These are phyloP conservation scores for Ceratobasidium sp. DNA, from an alignment of 1,284 basidiomycete genomes.

Conservation along the genomic window DNA sequence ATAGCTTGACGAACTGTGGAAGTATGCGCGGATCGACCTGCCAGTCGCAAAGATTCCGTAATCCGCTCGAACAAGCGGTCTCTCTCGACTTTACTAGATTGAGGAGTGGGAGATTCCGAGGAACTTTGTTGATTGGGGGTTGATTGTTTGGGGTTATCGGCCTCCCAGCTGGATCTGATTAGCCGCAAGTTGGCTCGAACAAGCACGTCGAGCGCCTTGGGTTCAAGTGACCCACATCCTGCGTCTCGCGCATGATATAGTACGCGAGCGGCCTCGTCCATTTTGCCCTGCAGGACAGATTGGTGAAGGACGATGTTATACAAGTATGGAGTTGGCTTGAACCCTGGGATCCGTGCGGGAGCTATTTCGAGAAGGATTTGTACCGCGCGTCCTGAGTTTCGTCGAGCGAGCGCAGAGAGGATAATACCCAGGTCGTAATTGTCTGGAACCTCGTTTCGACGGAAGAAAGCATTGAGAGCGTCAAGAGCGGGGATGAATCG, in stretches of 20 bases:
- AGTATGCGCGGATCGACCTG: background rate
- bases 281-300: background rate
- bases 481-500: constrained; percentile 24
- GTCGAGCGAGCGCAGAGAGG: constrained; percentile 20
- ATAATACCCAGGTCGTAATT: constrained; percentile 30
- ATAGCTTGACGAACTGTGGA: constrained; percentile 17
- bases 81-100: background rate
- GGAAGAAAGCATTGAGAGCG: constrained; percentile 4
- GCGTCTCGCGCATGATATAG: constrained; percentile 5
- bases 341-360: constrained; percentile 22
- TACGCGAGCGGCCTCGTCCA: constrained; percentile 7
- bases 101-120: background rate
- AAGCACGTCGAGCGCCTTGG: constrained; percentile 17
- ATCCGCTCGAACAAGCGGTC: constrained; percentile 8
- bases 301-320: constrained; percentile 31
- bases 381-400: constrained; percentile 21
- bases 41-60: background rate
- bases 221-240: constrained; percentile 16
- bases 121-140: too few species aligned
- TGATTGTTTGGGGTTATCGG: background rate
- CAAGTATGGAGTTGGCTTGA: constrained; percentile 9
- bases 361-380: constrained; percentile 33
- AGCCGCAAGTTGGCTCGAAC: background rate
- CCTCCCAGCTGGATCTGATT: background rate
- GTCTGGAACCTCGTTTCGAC: constrained; percentile 17